These are phyloP conservation scores for Phycomyces blakesleeanus DNA, from an alignment of 192 early-diverging fungal species.

Conservation along the genomic window DNA sequence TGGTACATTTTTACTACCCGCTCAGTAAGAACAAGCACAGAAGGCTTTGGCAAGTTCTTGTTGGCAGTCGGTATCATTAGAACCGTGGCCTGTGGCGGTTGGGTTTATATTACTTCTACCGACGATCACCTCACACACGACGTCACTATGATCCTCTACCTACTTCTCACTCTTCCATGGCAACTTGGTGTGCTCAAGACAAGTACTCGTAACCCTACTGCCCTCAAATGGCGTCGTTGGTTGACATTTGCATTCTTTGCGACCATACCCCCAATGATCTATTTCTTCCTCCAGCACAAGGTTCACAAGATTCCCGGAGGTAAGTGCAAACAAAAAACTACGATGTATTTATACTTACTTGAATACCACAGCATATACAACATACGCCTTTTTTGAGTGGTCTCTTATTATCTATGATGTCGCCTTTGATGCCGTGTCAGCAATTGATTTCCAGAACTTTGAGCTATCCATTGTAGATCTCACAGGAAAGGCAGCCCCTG, in stretches of 20 bases:
- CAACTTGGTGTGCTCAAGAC: conserved; percentile 60
- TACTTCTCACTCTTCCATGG: conserved; percentile 74
- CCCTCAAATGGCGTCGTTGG: conserved; percentile 52
- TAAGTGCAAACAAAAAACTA: conserved; percentile 19
- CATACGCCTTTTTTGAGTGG: conserved; percentile 84
- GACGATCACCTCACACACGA: conserved; percentile 80
- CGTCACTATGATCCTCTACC: conserved; percentile 75
- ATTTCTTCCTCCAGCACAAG: conserved; percentile 78
- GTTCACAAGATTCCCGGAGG: conserved; percentile 65
- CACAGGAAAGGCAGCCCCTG: conserved; percentile 2
- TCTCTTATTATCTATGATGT: conserved; percentile 76
- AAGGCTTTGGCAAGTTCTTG: conserved; percentile 36
- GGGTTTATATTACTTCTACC: conserved; percentile 79
- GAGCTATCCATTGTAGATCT: conserved; percentile 48
- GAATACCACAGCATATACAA: conserved; percentile 57
- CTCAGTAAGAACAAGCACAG: conserved; percentile 17
- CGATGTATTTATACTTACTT: neutral
- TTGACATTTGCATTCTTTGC: conserved; percentile 64
- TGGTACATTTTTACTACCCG: conserved; percentile 42
- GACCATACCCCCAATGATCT: conserved; percentile 68
- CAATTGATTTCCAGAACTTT: conserved; percentile 61
- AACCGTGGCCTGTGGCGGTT: conserved; percentile 75
- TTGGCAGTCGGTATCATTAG: conserved; percentile 51
- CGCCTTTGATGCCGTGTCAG: conserved; percentile 68
- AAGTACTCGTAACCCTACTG: conserved; percentile 35